phyloP scores from a whole-genome alignment of 345 rosid genomes.

The Eucalyptus guilfoylei region DNA sequence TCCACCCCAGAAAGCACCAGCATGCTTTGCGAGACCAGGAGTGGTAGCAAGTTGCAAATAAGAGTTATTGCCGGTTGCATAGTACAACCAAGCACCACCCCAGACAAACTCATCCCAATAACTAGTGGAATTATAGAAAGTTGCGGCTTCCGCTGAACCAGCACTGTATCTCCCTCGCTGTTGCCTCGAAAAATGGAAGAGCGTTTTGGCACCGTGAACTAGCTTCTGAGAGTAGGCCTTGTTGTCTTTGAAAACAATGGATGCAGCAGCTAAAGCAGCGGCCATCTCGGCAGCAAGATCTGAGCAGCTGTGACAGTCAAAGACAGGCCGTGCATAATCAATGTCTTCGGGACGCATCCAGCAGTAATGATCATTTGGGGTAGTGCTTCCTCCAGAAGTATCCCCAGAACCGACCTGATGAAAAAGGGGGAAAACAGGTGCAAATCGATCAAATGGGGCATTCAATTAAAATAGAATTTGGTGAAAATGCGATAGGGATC shows the following conservation, averaged over 20 bases:
- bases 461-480: neutral
- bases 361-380: conserved; percentile 80
- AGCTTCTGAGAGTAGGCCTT: conserved; percentile 88
- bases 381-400: conserved; percentile 65
- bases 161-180: conserved; percentile 81
- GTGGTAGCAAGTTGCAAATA: conserved; percentile 72
- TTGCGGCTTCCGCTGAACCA: conserved; percentile 41
- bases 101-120: conserved; percentile 96
- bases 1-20: conserved; percentile 93
- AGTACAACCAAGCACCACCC: conserved; percentile 95
- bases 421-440: neutral
- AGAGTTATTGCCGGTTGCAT: conserved; percentile 76
- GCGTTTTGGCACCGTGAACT: conserved; percentile 76
- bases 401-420: conserved; percentile 84
- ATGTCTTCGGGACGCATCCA: conserved; percentile 99
- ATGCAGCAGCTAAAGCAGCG: conserved; percentile 88
- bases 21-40: conserved; percentile 71
- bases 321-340: conserved; percentile 64
- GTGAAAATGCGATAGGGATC: neutral
- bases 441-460: neutral
- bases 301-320: conserved; percentile 60
- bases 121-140: conserved; percentile 72
- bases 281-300: conserved; percentile 99
- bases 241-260: conserved; percentile 93
- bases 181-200: conserved; percentile 58